Conservation (phyloP, 768 basidiomycete species). For the Pisolithus marmoratus region DNA sequence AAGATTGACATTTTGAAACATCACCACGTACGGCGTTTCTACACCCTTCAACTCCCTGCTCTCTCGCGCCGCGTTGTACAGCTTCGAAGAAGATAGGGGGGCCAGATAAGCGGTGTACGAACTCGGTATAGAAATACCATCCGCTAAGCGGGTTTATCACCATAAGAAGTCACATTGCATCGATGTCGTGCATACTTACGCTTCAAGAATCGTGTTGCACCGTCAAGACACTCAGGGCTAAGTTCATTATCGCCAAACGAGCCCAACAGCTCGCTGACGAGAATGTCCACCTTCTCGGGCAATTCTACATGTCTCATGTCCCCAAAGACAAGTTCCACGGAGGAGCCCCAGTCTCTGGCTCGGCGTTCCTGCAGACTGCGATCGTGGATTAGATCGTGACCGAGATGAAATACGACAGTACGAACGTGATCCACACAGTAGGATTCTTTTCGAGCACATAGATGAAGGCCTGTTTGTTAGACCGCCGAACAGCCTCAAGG, state of each 20-base stretch:
- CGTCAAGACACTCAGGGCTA: conserved; percentile 96
- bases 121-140: conserved; percentile 92
- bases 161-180: neutral
- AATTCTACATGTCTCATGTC: conserved; percentile 86
- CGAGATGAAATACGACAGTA: conserved; percentile 15
- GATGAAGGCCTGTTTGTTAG: conserved; percentile 55
- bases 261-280: conserved; percentile 93
- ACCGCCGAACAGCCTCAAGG: conserved; percentile 67
- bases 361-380: conserved; percentile 79
- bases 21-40: conserved; percentile 98
- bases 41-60: conserved; percentile 62
- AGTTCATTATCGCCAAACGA: conserved; percentile 99
- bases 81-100: conserved; percentile 89
- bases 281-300: conserved; percentile 86
- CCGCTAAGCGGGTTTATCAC: conserved; percentile 45
- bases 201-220: conserved; percentile 90
- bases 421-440: conserved; percentile 91
- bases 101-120: conserved; percentile 95
- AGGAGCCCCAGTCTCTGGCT: conserved; percentile 74
- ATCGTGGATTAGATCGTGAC: conserved; percentile 7
- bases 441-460: conserved; percentile 97
- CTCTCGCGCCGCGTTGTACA: conserved; percentile 76
- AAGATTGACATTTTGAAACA: conserved; percentile 92
- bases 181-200: conserved; percentile 36
- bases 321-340: conserved; percentile 81